phyloP scores from a whole-genome alignment of 345 rosid genomes.

The Carallia brachiata region DNA sequence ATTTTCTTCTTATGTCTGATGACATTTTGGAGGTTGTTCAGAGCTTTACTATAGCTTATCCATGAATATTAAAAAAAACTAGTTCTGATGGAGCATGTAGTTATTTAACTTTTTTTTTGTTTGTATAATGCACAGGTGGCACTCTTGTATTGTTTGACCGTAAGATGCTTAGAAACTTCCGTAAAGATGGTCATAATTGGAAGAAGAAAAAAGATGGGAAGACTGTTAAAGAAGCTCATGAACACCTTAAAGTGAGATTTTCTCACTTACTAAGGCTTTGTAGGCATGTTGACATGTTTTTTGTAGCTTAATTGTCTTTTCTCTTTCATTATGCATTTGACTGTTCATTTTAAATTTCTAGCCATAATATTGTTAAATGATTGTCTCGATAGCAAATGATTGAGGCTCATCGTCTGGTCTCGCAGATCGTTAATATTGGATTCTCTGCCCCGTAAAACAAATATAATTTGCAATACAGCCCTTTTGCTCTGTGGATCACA shows the following conservation, averaged over 20 bases:
- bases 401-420: too few relatives aligned
- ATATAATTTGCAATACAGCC: neutral
- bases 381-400: too few relatives aligned
- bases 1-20: neutral
- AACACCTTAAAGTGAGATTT: constrained; percentile 83
- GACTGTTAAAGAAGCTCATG: constrained; percentile 99
- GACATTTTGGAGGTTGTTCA: neutral
- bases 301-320: too few relatives aligned
- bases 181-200: constrained; percentile 99
- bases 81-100: neutral
- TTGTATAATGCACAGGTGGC: constrained; percentile 61
- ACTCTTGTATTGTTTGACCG: constrained; percentile 74
- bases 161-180: constrained; percentile 94
- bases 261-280: constrained; percentile 5
- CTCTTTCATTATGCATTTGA: constrained; percentile 2
- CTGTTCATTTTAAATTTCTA: neutral
- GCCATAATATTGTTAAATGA: too few relatives aligned
- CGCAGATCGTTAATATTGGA: too few relatives aligned
- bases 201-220: constrained; percentile 98
- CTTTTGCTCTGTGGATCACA: neutral
- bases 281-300: neutral
- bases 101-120: neutral
- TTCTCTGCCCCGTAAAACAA: too few relatives aligned
- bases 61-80: neutral
- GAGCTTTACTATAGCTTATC: neutral